Base-by-base conservation (phyloP, 2,329 filamentous ascomycete species). In the Curvularia verruculosa region DNA sequence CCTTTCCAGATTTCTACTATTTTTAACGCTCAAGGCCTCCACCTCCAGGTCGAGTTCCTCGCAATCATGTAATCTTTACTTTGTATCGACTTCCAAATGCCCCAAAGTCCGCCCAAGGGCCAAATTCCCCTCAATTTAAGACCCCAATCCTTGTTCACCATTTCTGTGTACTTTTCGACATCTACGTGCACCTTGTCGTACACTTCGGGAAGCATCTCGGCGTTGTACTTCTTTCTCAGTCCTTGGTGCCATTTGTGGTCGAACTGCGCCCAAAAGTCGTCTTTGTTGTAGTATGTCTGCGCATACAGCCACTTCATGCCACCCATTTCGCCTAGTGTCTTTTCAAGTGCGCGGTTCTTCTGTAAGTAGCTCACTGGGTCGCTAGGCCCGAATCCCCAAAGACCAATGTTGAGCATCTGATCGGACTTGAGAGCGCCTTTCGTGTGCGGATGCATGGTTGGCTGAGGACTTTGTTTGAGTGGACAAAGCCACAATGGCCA, bases 321-420 rank as follows among this genome's bases (percentile, higher is more conserved):
- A 2, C 83, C 80, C 6, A 88, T 79, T 24, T 84, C 81, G 8
- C 81, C 80, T 0, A 89, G 79, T 52, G 83, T 85, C 8, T 78
- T 75, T 74, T 90, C 88, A 1, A 91, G 77, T 0, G 79, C 80
- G 0, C 85, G 81, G 70, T 90, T 90, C 48, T 80, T 77, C 1
- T 68, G 64, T 8, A 89, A 77, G 49, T 84, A 84, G 9, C 66
- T 62, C 5, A 66, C 57, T 6, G 65, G 64, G 15, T 75, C 65
- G 79, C 7, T 79, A 61, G 36, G 88, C 83, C 23, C 89, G 86
- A 77, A 87, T 86, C 91, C 91, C 91, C 91, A 96, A 19, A 96
- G 83, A 26, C 84, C 84, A 39, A 87, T 78, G 61, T 86, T 87
- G 47, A 85, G 76, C 65, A 84, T 78, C 70, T 74, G 68, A 13